Evolutionary conservation across 2,329 filamentous ascomycete genomes (phyloP), one percentile per base, ranked within the genome.

Genomic region (Neophaeococcomyces mojaviensis): DNA sequence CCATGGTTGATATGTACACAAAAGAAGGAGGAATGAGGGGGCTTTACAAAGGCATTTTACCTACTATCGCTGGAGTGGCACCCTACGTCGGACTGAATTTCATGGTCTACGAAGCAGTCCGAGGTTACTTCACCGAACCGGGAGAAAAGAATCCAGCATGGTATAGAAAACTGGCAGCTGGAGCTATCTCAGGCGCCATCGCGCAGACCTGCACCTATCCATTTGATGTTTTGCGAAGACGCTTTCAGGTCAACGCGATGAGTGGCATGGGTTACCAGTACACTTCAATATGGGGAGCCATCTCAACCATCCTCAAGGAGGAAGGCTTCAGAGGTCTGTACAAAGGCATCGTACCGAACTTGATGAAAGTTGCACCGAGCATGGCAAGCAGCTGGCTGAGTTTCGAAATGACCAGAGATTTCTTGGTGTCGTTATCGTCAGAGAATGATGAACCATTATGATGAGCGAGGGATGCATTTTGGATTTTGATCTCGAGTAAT

Each of bases 211-310:
- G 86, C 75, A 98, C 92, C 61, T 98, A 98, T 68, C 92, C 92
- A 51, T 96, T 98, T 86, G 94, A 68, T 77, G 90, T 98, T 2
- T 74, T 98, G 45, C 86, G 92, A 26, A 82, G 92, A 49, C 80
- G 92, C 41, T 98, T 98, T 65, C 92, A 98, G 63, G 92, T 98
- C 70, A 98, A 98, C 68, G 96, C 92, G 44, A 98, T 98, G 92
- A 88, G 86, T 39, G 92, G 92, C 42, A 90, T 98, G 82, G 92
- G 92, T 41, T 97, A 96, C 68, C 81, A 90, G 63, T 98, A 98
- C 71, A 88, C 86, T 59, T 84, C 82, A 5, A 83, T 98, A 35
- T 74, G 79, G 51, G 88, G 95, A 61, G 92, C 92, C 3, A 71
- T 98, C 52, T 78, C 72, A 42, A 79, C 86, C 41, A 98, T 98